phyloP scores from a whole-genome alignment of 768 basidiomycete genomes.

The Tylopilus sp. region DNA sequence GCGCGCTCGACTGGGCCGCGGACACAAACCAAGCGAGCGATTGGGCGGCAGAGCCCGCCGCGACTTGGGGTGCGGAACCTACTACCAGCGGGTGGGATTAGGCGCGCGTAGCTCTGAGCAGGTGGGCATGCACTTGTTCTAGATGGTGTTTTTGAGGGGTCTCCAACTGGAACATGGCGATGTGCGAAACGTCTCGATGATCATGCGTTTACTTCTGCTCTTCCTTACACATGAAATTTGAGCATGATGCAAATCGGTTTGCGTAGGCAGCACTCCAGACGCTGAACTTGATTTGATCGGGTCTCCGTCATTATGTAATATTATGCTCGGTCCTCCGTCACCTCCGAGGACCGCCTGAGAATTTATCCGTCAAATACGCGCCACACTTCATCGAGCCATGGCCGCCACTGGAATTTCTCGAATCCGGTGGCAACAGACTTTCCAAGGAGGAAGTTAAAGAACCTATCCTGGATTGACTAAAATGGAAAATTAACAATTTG shows the following conservation, averaged over 20 bases:
- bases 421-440: no score
- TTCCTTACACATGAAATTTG: slow-evolving; percentile 15
- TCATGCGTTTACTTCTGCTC: slow-evolving; percentile 18
- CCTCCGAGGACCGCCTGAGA: no score
- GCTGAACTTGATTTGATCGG: no score
- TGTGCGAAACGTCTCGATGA: slow-evolving; percentile 18
- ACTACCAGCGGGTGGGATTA: slow-evolving; percentile 31
- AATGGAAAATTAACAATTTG: no score
- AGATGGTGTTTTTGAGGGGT: not conserved
- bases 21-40: slow-evolving; percentile 61
- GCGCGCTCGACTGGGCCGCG: slow-evolving; percentile 82
- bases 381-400: no score
- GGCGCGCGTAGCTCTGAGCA: slow-evolving; percentile 1
- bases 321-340: no score
- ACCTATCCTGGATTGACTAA: no score
- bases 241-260: not conserved
- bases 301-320: no score
- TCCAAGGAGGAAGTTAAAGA: no score
- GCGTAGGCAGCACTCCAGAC: no score
- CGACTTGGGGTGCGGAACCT: slow-evolving; percentile 36
- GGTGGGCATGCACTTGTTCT: slow-evolving; percentile 1
- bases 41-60: slow-evolving; percentile 81
- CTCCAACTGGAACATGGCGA: slow-evolving; percentile 7
- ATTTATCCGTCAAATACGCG: no score
- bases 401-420: no score